Evolutionary conservation across 2,329 filamentous ascomycete species (phyloP).

Genomic region (Clonostachys rhizophaga): DNA sequence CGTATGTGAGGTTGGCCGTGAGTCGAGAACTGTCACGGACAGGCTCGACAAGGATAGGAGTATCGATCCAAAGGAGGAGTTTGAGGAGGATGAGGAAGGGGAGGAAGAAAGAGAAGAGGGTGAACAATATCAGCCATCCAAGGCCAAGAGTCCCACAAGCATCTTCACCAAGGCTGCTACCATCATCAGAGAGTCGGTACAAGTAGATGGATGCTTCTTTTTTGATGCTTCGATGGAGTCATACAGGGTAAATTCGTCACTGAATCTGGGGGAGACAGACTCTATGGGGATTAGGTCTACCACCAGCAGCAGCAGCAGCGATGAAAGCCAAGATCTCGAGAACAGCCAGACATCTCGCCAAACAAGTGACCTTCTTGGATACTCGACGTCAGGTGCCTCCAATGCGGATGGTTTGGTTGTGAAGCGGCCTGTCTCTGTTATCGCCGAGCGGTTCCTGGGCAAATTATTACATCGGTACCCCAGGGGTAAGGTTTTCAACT

Average conservation of each 20-base stretch:
- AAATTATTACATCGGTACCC: conserved; percentile 37
- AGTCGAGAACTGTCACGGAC: too few relatives aligned
- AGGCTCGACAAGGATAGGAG: too few relatives aligned
- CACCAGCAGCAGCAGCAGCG: background rate
- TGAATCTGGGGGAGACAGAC: background rate
- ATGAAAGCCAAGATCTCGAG: background rate
- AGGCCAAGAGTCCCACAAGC: too few relatives aligned
- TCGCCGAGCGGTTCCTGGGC: conserved; percentile 12
- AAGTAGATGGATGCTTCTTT: conserved; percentile 29
- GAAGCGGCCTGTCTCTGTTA: background rate
- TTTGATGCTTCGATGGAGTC: conserved; percentile 11
- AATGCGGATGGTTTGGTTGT: background rate
- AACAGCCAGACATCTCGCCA: background rate
- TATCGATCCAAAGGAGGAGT: too few relatives aligned
- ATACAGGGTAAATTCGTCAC: background rate
- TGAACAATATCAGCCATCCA: too few relatives aligned
- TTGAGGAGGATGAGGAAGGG: background rate
- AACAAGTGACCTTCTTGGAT: background rate
- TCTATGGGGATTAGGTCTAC: background rate
- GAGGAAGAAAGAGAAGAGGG: background rate
- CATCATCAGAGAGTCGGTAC: conserved; percentile 32
- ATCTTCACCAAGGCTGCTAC: conserved; percentile 38
- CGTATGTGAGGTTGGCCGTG: too few relatives aligned
- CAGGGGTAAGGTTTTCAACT: conserved; percentile 38
- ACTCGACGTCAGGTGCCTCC: background rate